Percentiles rank a stretch among this genome's conserved stretches.
These are phyloP conservation scores for Penicillium sp. DNA, from an alignment of 2,329 filamentous ascomycete species.

Conservation along the genomic window DNA sequence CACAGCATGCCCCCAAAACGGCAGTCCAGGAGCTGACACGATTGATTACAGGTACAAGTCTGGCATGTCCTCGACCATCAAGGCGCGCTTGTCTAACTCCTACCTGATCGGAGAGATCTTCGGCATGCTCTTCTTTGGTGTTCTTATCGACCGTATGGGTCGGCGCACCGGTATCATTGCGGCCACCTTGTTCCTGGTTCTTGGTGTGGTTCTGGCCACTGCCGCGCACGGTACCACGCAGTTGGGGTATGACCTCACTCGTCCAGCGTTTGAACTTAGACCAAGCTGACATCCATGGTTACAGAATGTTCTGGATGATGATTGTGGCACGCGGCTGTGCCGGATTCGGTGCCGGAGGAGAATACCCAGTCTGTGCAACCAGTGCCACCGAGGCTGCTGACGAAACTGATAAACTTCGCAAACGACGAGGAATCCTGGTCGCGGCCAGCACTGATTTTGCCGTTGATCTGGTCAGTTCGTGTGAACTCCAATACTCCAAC, in stretches of 20 bases:
- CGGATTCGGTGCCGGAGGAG: conserved; percentile 44
- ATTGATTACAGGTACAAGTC: conserved; percentile 27
- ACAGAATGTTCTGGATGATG: conserved; percentile 53
- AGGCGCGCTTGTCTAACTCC: conserved; percentile 56
- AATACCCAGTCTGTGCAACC: conserved; percentile 33
- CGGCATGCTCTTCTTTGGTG: conserved; percentile 57
- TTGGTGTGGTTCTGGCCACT: conserved; percentile 51
- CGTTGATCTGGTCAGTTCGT: conserved; percentile 20
- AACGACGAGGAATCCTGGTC: conserved; percentile 27
- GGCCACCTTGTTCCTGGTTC: conserved; percentile 49
- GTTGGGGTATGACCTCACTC: conserved; percentile 26
- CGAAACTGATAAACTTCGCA: conserved; percentile 21
- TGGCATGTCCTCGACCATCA: conserved; percentile 41
- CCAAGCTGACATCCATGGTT: background rate
- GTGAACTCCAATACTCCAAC: background rate
- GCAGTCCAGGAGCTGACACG: background rate
- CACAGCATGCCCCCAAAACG: background rate
- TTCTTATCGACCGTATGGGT: conserved; percentile 53
- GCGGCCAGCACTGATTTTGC: conserved; percentile 28
- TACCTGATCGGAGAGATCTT: conserved; percentile 59
- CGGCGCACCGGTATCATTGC: conserved; percentile 51
- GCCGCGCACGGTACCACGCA: conserved; percentile 44
- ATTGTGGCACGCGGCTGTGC: conserved; percentile 35
- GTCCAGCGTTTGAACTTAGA: background rate
- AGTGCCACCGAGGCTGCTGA: conserved; percentile 29